Conservation (phyloP, 352 stramenopile genomes). For the Phytophthora agathidicida region DNA sequence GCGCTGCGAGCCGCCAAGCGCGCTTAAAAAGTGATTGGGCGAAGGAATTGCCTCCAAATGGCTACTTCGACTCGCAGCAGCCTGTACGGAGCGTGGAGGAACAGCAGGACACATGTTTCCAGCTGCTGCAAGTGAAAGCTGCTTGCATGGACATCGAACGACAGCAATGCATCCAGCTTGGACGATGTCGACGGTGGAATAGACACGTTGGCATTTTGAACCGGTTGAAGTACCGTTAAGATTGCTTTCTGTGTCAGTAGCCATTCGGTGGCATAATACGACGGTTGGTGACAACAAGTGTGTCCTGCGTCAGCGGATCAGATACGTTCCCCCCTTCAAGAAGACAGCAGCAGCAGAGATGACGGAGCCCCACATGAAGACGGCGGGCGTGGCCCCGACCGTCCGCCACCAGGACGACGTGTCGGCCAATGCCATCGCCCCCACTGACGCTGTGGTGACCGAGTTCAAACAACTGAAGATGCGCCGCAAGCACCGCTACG, state of each 20-base stretch:
- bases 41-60: conserved; percentile 16
- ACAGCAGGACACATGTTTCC: background rate
- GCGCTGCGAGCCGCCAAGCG: conserved; percentile 5
- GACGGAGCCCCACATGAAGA: conserved; percentile 88
- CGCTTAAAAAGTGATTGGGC: conserved; percentile 12
- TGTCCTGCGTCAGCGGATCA: conserved; percentile 11
- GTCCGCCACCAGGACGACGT: conserved; percentile 81
- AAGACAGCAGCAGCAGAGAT: conserved; percentile 38
- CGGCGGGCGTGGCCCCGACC: conserved; percentile 75
- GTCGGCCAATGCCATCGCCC: conserved; percentile 71
- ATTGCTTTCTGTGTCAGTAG: conserved; percentile 2
- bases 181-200: too few relatives aligned
- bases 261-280: conserved; percentile 9
- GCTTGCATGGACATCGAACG: background rate
- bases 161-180: too few relatives aligned
- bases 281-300: conserved; percentile 6
- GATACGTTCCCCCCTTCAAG: conserved; percentile 12
- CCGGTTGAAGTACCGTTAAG: conserved; percentile 15
- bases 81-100: background rate
- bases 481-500: conserved; percentile 84
- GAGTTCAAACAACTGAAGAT: conserved; percentile 92
- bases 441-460: conserved; percentile 54
- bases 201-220: background rate
- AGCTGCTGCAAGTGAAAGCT: background rate
- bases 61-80: too few relatives aligned